Percentiles rank a stretch among this genome's conserved stretches.
Evolutionary conservation across 257 asterid species (phyloP).

Genomic region (Nicotiana attenuata): DNA sequence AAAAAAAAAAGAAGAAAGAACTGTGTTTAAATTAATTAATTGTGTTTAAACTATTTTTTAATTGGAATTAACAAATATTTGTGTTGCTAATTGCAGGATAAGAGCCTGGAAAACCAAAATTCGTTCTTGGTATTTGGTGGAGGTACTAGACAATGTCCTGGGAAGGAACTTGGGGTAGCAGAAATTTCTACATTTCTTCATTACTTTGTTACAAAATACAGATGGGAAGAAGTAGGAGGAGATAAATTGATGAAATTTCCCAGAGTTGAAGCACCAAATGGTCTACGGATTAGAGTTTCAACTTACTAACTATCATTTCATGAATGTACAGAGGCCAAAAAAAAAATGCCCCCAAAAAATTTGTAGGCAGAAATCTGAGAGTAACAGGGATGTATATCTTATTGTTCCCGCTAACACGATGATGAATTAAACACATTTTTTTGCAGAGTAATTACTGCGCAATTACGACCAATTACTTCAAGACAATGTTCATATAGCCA

Average conservation of each 20-base stretch:
- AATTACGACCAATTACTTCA: not conserved
- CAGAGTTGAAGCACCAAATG: constrained; percentile 95
- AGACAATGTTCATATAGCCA: not conserved
- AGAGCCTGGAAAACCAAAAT: constrained; percentile 63
- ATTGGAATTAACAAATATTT: not conserved
- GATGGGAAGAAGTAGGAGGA: constrained; percentile 90
- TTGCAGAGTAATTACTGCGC: not conserved
- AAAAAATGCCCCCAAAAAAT: not conserved
- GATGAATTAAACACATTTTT: constrained; percentile 3
- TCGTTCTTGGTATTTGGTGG: constrained; percentile 86
- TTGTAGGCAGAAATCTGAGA: constrained; percentile 15
- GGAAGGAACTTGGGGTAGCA: constrained; percentile 95
- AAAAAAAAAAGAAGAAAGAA: no score
- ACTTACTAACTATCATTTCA: constrained; percentile 29
- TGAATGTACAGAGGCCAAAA: constrained; percentile 34
- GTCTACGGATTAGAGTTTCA: constrained; percentile 73
- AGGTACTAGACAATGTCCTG: constrained; percentile 95
- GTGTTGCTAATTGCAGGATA: constrained; percentile 42
- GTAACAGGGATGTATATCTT: constrained; percentile 42
- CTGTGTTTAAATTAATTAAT: no score
- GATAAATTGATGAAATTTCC: constrained; percentile 83
- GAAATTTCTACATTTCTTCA: constrained; percentile 95
- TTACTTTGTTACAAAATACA: constrained; percentile 86
- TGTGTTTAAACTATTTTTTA: not conserved
- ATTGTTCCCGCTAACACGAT: constrained; percentile 22